Evolutionary conservation across 768 basidiomycete genomes (phyloP).

Genomic region (Russula sp.): DNA sequence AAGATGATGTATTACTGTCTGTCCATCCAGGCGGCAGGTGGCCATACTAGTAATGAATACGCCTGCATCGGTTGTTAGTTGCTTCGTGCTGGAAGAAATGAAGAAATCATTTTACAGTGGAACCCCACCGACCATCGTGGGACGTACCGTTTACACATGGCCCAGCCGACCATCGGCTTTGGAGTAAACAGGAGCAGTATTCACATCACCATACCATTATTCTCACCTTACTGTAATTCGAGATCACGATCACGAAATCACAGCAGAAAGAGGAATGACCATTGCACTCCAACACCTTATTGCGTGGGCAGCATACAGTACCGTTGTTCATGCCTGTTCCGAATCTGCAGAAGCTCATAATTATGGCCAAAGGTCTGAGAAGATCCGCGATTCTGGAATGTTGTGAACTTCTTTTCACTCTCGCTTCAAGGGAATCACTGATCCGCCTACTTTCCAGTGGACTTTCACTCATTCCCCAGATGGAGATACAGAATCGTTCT

Average conservation of each 20-base stretch:
- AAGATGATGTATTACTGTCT: not conserved
- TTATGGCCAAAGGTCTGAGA: not conserved
- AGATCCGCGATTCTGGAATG: too few relatives aligned
- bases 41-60: not conserved
- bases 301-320: not conserved
- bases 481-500: too few relatives aligned
- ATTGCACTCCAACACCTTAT: not conserved
- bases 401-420: too few relatives aligned
- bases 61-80: not conserved
- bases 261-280: not conserved
- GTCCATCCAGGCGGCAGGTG: not conserved
- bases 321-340: too few relatives aligned
- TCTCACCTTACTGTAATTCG: too few relatives aligned
- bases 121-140: not conserved
- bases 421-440: too few relatives aligned
- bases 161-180: not conserved
- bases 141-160: not conserved
- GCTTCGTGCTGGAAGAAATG: not conserved
- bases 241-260: not conserved
- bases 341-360: too few relatives aligned
- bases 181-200: not conserved
- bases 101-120: not conserved
- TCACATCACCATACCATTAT: too few relatives aligned
- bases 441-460: too few relatives aligned
- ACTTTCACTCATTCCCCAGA: too few relatives aligned